Base-by-base conservation (phyloP, 345 rosid genomes). In the Trapa bicornis region DNA sequence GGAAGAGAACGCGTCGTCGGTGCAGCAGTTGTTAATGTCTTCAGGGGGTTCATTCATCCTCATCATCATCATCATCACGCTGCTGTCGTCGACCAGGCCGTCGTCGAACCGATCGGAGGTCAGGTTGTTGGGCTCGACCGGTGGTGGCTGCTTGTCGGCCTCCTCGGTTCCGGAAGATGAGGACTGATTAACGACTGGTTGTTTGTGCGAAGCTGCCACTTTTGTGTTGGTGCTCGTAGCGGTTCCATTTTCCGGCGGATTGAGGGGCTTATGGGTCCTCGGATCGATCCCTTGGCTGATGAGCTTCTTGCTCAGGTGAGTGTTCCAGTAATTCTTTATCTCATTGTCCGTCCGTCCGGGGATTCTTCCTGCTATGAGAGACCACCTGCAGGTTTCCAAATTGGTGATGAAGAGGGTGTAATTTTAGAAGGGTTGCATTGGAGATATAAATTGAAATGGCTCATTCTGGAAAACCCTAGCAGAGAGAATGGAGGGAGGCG, bases 301-400 rank as follows among this genome's bases (percentile, higher is more conserved):
- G 65, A 85, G 71, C 76, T 85, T 85, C 79, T 81, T 85, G 54
- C 86, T 85, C 14, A 85, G 83, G 77, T 83, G 86, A 61, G 87
- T 83, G 79, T 85, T 85, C 89, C 89, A 85, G 74, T 85, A 85
- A 65, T 85, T 85, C 87, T 85, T 85, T 17, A 85, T 85, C 73
- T 85, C 89, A 47, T 85, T 85, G 48, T 85, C 89, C 0, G 89
- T 85, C 0, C 89, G 74, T 12, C 89, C 89, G 2, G 89, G 89
- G 22, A 85, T 81, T 61, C 89, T 81, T 4, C 89, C 89, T 4
- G 89, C 89, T 42, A 85, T 85, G 64, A 85, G 68, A 14, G 89
- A 85, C 89, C 89, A 85, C 72, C 89, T 83, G 65, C 43, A 42
- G 41, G 16, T 15, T 4, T 41, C 7, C 4, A 41, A 41, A 50